Evolutionary conservation across 2,329 filamentous ascomycete species (phyloP).

Genomic region (Sporothrix globosa): DNA sequence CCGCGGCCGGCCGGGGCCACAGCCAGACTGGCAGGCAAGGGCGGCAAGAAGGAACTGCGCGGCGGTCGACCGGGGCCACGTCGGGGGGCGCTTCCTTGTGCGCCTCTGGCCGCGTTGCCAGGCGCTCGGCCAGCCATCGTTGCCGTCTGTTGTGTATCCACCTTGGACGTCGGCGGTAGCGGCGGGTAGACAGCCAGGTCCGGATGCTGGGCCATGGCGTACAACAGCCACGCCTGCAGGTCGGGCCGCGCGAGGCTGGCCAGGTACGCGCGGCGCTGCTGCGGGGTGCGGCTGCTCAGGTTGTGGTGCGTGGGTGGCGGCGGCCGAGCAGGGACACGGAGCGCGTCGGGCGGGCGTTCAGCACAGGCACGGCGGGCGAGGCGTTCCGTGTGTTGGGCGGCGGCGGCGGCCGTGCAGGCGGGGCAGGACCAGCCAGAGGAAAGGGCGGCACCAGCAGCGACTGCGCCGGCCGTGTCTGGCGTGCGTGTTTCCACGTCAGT

Average conservation of each 20-base stretch:
- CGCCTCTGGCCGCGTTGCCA: no score
- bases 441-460: neutral
- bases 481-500: slow-evolving; percentile 9
- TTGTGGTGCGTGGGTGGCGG: neutral
- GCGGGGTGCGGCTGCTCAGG: slow-evolving; percentile 42
- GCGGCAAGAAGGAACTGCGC: neutral
- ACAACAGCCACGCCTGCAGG: slow-evolving; percentile 67
- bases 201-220: slow-evolving; percentile 63
- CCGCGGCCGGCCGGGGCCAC: neutral
- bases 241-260: slow-evolving; percentile 61
- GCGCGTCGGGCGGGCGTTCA: neutral
- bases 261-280: slow-evolving; percentile 65
- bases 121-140: no score
- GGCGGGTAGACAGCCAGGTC: slow-evolving; percentile 66
- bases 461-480: neutral
- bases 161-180: slow-evolving; percentile 18
- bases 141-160: slow-evolving; percentile 28
- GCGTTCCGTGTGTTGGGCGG: neutral
- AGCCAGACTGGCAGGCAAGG: neutral
- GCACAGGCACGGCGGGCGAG: slow-evolving; percentile 2
- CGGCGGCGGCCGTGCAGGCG: neutral
- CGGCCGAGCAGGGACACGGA: neutral
- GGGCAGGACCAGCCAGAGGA: slow-evolving; percentile 6
- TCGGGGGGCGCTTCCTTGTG: neutral
- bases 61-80: neutral